Base-by-base conservation (phyloP, 2,329 filamentous ascomycete genomes). In the Fusarium lateritium region DNA sequence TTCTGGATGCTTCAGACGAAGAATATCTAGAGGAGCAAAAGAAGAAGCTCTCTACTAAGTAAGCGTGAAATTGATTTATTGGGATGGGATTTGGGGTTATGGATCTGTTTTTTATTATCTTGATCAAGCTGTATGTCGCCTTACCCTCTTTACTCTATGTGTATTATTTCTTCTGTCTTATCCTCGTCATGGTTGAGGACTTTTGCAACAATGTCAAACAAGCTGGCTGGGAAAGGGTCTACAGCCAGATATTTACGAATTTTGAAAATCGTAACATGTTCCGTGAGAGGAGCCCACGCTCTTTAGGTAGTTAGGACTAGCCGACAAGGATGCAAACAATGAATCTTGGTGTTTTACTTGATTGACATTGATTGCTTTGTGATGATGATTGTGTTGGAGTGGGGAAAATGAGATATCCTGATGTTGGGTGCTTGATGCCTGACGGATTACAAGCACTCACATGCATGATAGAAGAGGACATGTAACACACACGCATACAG, bases 1-100 rank as follows among this genome's bases (percentile, higher is more conserved):
- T 98, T 70, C 89, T 98, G 45, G 94, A 98, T 82, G 95, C 94
- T 43, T 97, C 93, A 62, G 95, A 98, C 72, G 93, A 97, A 79
- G 95, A 98, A 78, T 91, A 87, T 71, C 79, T 89, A 52, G 85
- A 86, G 65, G 88, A 88, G 74, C 83, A 86, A 76, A 80, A 83
- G 73, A 81, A 80, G 73, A 81, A 78, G 74, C 66, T 76, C 58
- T 58, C 69, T 52, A 76, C 75, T 66, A 82, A 83, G 75, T 83
- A 76, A 75, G 67, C 45, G 45, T 46, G 51, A 50, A 45, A 56
- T 53, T 69, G 59, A 65, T 66, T 65, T 63, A 45, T 59, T 49
- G 52, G 64, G 51, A 56, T 53, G 58, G 71, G 58, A 66, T 57
- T 42, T 61, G 65, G 69, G 71, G 66, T 72, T 67, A 67, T 57